Evolutionary conservation across 2,329 filamentous ascomycete species (phyloP), one percentile per base, ranked within the genome.

Genomic region (Fusarium nematophilum): DNA sequence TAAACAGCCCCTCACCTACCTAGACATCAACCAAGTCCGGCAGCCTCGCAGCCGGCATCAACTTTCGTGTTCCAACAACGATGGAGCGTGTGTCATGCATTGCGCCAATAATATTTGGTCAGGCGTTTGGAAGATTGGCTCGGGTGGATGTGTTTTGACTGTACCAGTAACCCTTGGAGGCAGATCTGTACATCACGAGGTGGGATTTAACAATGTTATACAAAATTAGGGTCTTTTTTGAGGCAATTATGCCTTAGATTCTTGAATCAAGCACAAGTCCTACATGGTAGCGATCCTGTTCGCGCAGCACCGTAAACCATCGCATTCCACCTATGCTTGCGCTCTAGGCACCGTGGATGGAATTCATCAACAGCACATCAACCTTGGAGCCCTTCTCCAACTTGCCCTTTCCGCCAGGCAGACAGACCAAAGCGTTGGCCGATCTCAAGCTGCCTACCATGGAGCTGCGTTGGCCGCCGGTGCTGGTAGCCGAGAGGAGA

Each of bases 381-480:
- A 93, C 87, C 67, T 81, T 86, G 46, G 84, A 77, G 0, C 93
- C 93, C 71, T 90, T 90, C 39, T 79, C 81, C 50, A 93, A 71
- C n/a, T 80, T 81, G 6, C 86, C 87, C 27, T 87, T 80, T 3
- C 86, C 85, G 29, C 83, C 81, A 0, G 90, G 90, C 76, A 96
- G 78, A 67, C 90, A 91, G 18, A 98, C 76, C 67, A 99, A 76
- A 4, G 90, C 92, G 79, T 99, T 99, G 3, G 95, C 94, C 15
- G 90, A 89, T 58, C 89, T 91, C 65, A 98, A 81, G 74, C 94
- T 98, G 0, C 93, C 92, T 3, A 99, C 93, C 59, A 88, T 86
- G 13, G 91, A 96, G 73, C 94, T 98, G 45, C 95, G 83, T 79
- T 99, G 95, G 3, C 90, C 88, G 6, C 95, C 95, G 0, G 95